Evolutionary conservation across 2,329 filamentous ascomycete genomes (phyloP).

Genomic region (Exophiala oligosperma): DNA sequence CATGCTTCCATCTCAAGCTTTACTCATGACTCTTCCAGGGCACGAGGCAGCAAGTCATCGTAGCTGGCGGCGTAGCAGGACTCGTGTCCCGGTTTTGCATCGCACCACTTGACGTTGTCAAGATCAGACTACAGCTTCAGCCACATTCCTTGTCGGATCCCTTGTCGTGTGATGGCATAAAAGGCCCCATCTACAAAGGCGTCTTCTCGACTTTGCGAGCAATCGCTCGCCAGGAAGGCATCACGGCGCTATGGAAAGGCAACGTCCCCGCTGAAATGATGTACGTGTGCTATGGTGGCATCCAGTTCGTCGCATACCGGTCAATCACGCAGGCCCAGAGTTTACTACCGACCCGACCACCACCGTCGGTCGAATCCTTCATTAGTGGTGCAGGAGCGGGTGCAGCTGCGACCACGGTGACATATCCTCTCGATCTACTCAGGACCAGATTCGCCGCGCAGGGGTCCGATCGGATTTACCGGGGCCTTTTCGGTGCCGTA

Average conservation of each 20-base stretch:
- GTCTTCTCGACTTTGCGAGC: conserved; percentile 72
- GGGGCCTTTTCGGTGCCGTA: conserved; percentile 67
- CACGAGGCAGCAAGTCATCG: conserved; percentile 64
- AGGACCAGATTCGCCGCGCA: conserved; percentile 97
- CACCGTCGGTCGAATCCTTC: conserved; percentile 74
- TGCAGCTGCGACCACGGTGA: conserved; percentile 74
- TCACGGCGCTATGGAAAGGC: conserved; percentile 92
- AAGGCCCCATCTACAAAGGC: conserved; percentile 60
- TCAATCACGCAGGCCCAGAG: conserved; percentile 68
- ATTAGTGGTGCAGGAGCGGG: conserved; percentile 80
- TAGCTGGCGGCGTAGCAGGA: conserved; percentile 71
- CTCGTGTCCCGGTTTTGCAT: conserved; percentile 92
- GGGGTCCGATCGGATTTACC: conserved; percentile 76
- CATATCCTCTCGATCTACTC: conserved; percentile 90
- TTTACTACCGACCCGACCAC: conserved; percentile 53
- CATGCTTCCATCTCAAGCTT: neutral
- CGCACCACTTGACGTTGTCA: conserved; percentile 93
- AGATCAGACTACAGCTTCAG: conserved; percentile 95
- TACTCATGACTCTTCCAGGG: conserved; percentile 48
- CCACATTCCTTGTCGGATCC: conserved; percentile 80
- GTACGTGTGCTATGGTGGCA: conserved; percentile 85
- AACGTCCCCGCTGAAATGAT: conserved; percentile 94
- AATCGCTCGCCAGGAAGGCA: conserved; percentile 77
- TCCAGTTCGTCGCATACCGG: conserved; percentile 89
- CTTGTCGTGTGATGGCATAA: conserved; percentile 53